Conservation (phyloP, 176 grass and related monocot species). For the Chrysopogon serrulatus region DNA sequence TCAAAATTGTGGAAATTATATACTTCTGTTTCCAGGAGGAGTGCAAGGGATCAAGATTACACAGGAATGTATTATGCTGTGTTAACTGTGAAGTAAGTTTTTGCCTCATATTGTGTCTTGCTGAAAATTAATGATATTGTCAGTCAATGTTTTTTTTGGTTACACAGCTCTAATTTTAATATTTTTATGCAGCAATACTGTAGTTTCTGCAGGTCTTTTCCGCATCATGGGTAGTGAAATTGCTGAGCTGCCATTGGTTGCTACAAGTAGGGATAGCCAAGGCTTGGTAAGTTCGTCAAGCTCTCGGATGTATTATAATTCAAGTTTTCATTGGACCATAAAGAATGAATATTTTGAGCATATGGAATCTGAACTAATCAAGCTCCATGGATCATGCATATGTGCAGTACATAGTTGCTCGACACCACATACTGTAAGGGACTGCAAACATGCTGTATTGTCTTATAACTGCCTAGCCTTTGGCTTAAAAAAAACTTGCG, state of each 20-base stretch:
- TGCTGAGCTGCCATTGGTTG: constrained; percentile 77
- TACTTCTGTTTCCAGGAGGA: constrained; percentile 68
- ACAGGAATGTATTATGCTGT: constrained; percentile 88
- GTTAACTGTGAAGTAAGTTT: constrained; percentile 65
- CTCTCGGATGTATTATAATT: not conserved
- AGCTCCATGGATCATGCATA: not conserved
- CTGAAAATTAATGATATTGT: not conserved
- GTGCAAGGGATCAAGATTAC: constrained; percentile 77
- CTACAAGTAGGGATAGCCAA: constrained; percentile 62
- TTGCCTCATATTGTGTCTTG: not conserved
- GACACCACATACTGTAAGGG: not conserved
- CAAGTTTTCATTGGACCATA: not conserved
- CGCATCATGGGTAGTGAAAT: constrained; percentile 62
- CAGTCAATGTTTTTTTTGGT: not conserved
- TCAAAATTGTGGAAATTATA: not conserved
- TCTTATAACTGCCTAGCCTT: not conserved
- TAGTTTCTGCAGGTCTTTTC: constrained; percentile 74
- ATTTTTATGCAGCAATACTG: constrained; percentile 48
- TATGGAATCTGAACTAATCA: not conserved
- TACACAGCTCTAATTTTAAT: constrained; percentile 15
- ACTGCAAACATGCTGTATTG: not conserved
- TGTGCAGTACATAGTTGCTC: constrained; percentile 10
- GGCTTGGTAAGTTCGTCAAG: constrained; percentile 50
- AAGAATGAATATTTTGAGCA: not conserved
- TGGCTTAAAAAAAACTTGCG: not conserved